These are phyloP conservation scores for Wickerhamiella infanticola DNA, from an alignment of 1,139 yeast genomes.

Conservation along the genomic window DNA sequence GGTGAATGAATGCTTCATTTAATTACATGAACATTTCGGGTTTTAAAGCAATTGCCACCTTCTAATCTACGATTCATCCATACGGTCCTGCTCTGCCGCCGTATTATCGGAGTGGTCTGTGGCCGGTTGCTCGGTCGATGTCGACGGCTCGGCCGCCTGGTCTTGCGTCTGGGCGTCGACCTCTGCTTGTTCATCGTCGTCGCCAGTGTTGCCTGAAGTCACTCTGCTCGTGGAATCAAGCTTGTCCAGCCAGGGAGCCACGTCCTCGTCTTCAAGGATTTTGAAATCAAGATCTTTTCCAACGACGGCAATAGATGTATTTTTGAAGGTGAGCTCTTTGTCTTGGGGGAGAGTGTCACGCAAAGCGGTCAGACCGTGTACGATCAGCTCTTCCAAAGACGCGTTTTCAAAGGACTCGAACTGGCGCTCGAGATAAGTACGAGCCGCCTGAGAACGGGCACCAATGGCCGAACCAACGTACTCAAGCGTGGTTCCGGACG, in stretches of 20 bases:
- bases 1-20: too few relatives aligned
- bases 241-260: conserved; percentile 57
- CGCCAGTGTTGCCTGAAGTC: conserved; percentile 5
- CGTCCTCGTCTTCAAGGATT: conserved; percentile 73
- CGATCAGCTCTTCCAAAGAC: conserved; percentile 56
- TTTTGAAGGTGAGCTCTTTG: conserved; percentile 68
- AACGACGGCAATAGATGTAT: conserved; percentile 83
- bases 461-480: conserved; percentile 93
- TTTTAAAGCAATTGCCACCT: too few relatives aligned
- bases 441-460: conserved; percentile 95
- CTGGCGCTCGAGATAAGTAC: conserved; percentile 84
- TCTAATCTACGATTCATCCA: conserved; percentile 8
- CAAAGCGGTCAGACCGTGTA: conserved; percentile 79
- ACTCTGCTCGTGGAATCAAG: conserved; percentile 32
- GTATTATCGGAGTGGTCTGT: not conserved
- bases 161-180: conserved; percentile 8
- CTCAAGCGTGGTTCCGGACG: conserved; percentile 86
- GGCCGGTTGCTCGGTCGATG: conserved; percentile 5
- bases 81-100: conserved; percentile 7
- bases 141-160: not conserved
- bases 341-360: conserved; percentile 92
- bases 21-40: too few relatives aligned
- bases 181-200: conserved; percentile 8
- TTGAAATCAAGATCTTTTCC: conserved; percentile 66
- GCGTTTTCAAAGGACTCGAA: conserved; percentile 50